phyloP scores from a whole-genome alignment of 345 rosid genomes.

The Lepidium aucheri region DNA sequence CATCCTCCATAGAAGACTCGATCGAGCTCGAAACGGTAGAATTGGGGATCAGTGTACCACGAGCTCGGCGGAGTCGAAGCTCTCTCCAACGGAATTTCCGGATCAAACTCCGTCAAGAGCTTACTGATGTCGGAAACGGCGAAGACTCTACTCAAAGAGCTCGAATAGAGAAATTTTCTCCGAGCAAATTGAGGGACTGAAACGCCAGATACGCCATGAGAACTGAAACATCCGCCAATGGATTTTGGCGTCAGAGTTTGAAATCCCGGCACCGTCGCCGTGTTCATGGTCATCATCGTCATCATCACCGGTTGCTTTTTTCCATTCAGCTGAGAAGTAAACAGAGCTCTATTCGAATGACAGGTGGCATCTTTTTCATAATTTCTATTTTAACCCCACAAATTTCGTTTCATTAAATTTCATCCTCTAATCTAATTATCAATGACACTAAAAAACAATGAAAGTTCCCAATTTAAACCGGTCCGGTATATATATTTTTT shows the following conservation, averaged over 20 bases:
- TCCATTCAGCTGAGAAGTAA: background rate
- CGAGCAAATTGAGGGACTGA: background rate
- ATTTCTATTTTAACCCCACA: background rate
- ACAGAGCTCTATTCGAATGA: background rate
- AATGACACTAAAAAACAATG: too few species aligned
- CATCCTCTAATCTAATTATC: background rate
- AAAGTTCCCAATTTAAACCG: too few species aligned
- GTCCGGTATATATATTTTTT: too few species aligned
- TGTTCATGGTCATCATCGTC: background rate
- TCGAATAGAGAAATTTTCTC: background rate
- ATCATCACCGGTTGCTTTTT: background rate
- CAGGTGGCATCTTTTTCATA: background rate
- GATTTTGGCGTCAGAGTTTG: background rate
- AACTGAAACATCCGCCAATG: background rate
- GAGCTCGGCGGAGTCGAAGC: slow-evolving; percentile 76
- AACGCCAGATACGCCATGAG: background rate
- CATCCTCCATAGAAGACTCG: slow-evolving; percentile 75
- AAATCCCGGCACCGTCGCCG: background rate
- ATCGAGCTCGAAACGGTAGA: slow-evolving; percentile 50
- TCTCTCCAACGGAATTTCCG: slow-evolving; percentile 53
- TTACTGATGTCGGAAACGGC: slow-evolving; percentile 5
- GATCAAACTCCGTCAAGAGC: slow-evolving; percentile 47
- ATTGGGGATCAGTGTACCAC: slow-evolving; percentile 69
- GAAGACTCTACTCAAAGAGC: slow-evolving; percentile 4
- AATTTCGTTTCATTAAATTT: background rate